Evolutionary conservation across 2,329 filamentous ascomycete species (phyloP).

Genomic region (Colletotrichum sp.): DNA sequence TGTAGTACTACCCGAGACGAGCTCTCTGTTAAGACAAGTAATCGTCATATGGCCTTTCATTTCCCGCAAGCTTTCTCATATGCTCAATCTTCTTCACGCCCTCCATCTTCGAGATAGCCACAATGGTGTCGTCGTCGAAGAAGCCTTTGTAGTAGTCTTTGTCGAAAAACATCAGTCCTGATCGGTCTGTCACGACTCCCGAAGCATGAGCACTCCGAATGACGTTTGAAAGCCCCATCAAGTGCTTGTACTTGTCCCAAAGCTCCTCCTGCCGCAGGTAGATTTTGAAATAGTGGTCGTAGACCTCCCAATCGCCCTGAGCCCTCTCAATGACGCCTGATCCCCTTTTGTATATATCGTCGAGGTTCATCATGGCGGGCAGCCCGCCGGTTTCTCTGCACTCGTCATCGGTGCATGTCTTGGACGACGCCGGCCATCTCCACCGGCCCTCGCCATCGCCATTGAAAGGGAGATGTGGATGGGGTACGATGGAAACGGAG

Average conservation of each 20-base stretch:
- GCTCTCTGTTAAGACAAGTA: not conserved
- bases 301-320: not conserved
- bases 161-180: too few species aligned
- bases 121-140: not conserved
- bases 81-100: not conserved
- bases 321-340: not conserved
- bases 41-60: not conserved
- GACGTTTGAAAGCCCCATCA: too few species aligned
- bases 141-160: not conserved
- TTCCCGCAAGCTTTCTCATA: not conserved
- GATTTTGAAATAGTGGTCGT: not conserved
- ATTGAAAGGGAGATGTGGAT: accelerated
- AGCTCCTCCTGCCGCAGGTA: not conserved
- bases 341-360: not conserved
- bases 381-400: not conserved
- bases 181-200: not conserved
- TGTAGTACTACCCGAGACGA: not conserved
- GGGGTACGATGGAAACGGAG: not conserved
- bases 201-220: not conserved
- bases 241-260: too few species aligned
- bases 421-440: not conserved
- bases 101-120: not conserved
- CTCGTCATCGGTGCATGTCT: not conserved
- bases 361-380: not conserved
- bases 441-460: too few species aligned